Evolutionary conservation across 148 eudicot species (phyloP), one percentile per base, ranked within the genome.

Genomic region (Rheum nobile): DNA sequence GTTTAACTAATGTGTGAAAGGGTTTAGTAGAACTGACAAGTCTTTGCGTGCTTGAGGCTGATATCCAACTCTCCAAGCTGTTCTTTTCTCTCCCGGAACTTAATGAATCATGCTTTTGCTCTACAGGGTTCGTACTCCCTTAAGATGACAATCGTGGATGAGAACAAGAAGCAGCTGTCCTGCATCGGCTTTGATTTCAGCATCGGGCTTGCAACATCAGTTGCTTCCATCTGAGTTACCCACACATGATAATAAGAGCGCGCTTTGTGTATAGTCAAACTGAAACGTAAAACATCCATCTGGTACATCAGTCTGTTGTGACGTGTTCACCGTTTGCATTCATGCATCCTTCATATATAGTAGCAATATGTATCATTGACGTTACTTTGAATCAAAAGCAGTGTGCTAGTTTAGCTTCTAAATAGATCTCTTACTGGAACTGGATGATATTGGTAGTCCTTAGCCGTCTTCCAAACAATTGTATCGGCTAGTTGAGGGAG

Each of bases 91-190:
- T 63, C 32, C 69, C 69, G 2, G 22, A n/a, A 34, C 70, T 65
- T 65, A 1, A 3, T 57, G 5, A 65, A 32, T 12, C 29, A 22
- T 65, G 55, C 12, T 43, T 24, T 71, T 29, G 24, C 32, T 11
- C 67, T 75, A 75, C 89, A 90, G 96, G 98, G 98, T 59, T 59
- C 86, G 1, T 92, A 90, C 88, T 74, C 87, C 8, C 88, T 93
- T 48, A 86, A 65, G 79, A 88, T 93, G 93, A 86, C 76, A 78
- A 77, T 93, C 73, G 32, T 67, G 79, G 96, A 88, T 32, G 87
- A 37, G 32, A 78, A 82, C 65, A 87, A 87, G 11, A 71, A 77
- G 35, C 81, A 83, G 71, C 72, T 93, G 81, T 83, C 96, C n/a
- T 93, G 98, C 85, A 84, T 93, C 16, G 75, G 61, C 35, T 88